Conservation (phyloP, 371 early-diverging fungal genomes). For the Mucor circinelloides region DNA sequence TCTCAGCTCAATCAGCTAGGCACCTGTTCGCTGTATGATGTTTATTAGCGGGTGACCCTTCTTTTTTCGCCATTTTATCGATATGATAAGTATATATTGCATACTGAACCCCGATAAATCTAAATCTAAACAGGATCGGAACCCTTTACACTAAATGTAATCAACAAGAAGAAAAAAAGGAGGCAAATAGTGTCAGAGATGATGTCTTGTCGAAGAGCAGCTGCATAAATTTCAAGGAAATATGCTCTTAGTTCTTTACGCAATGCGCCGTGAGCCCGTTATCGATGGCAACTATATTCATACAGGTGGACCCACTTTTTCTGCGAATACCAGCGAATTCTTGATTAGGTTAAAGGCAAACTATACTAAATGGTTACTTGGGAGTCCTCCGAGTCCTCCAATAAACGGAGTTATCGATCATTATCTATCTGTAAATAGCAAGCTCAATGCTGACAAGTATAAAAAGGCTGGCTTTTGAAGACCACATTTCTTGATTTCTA, state of each 20-base stretch:
- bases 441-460: slow-evolving; percentile 4
- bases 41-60: slow-evolving; percentile 1
- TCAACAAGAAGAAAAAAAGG: background rate
- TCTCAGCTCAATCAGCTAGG: background rate
- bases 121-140: slow-evolving; percentile 5
- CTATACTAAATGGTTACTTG: background rate
- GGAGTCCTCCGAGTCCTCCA: background rate
- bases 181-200: background rate
- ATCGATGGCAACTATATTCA: background rate
- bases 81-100: background rate
- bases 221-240: background rate
- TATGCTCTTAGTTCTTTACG: background rate
- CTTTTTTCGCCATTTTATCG: slow-evolving; percentile 1
- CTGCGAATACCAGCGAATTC: background rate
- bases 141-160: background rate
- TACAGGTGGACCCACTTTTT: slow-evolving; percentile 12
- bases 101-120: slow-evolving; percentile 3
- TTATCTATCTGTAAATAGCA: slow-evolving; percentile 12
- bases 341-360: slow-evolving; percentile 18
- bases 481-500: background rate
- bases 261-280: background rate
- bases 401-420: slow-evolving; percentile 18
- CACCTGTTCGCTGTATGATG: background rate
- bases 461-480: slow-evolving; percentile 5
- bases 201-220: background rate